Base-by-base conservation (phyloP, 805 yeast species). In the Sugiyamaella americana region DNA sequence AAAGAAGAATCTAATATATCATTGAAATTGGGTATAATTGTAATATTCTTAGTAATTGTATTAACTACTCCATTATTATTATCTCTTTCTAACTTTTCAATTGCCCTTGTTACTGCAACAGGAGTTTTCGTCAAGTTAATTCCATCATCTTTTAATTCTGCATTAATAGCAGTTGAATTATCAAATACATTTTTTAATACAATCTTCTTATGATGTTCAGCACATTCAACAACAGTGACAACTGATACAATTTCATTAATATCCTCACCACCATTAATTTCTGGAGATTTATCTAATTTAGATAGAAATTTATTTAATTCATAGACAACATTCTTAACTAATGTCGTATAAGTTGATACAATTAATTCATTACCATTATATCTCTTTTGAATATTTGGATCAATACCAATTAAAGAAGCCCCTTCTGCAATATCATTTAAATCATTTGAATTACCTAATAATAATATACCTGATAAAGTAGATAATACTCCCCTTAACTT, bases 401-500 rank as follows among this genome's bases (percentile, higher is more conserved):
- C 64, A 8, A 68, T 58, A 20, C 72, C 71, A 26, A 68, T 57
- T 11, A 69, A 52, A 2, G 68, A 56, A 0, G 72, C 71, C 19
- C 72, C 73, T 23, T 66, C 71, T n/a, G 67, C 66, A 1, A 58
- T 48, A 40, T 67, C 72, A 37, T 56, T 57, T 5, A 52, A 53
- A 19, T 56, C 50, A 36, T 47, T 46, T 20, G 50, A 51, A 48
- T 68, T 66, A 8, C 69, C 69, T 13, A 68, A 51, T 10, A 68
- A 57, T 22, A 68, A 55, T 41, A 68, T 64, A 13, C 73, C 73
- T 21, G 69, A 64, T 8, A 68, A 54, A 2, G 65, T 52, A 21
- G 66, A 54, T 40, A 68, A 50, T 23, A 68, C 50, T 1, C 65
- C 60, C 5, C 67, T 54, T 21, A 63, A 51, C 11, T 58, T 44